phyloP scores from a whole-genome alignment of 2,329 filamentous ascomycete species.

The Exophiala lecanii-corni region DNA sequence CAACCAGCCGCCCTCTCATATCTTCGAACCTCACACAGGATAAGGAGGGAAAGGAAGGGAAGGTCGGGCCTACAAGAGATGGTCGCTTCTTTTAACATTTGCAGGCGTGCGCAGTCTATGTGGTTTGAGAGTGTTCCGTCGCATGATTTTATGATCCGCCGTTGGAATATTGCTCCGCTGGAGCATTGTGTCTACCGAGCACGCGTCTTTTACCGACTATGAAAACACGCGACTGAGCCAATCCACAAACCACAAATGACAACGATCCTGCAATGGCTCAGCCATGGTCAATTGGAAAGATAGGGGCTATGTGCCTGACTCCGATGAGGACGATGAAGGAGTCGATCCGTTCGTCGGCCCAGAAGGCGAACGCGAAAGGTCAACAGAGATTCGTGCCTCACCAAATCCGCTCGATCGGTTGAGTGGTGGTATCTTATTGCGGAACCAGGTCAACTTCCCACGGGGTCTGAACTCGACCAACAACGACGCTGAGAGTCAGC shows the following conservation, averaged over 20 bases:
- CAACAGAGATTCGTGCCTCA: background rate
- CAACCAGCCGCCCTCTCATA: conserved; percentile 36
- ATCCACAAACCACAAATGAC: conserved; percentile 11
- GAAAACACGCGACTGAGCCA: conserved; percentile 1
- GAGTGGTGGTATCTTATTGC: too few species aligned
- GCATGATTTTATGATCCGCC: too few species aligned
- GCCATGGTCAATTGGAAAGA: conserved; percentile 40
- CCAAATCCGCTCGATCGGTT: background rate
- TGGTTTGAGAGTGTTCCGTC: too few species aligned
- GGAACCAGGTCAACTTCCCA: too few species aligned
- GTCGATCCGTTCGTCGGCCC: background rate
- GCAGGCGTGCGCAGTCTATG: too few species aligned
- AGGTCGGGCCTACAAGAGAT: too few species aligned
- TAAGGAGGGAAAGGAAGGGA: too few species aligned
- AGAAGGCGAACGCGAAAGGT: background rate
- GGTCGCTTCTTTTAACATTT: too few species aligned
- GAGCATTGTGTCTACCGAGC: background rate
- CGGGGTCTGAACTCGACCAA: too few species aligned
- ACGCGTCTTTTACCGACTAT: conserved; percentile 3
- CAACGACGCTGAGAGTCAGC: too few species aligned
- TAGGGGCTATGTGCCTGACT: conserved; percentile 50
- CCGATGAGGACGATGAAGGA: conserved; percentile 43
- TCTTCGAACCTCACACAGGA: too few species aligned
- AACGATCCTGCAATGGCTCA: conserved; percentile 20
- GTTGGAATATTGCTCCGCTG: background rate